Evolutionary conservation across 78 protist genomes (phyloP), one percentile per base, ranked within the genome.

Genomic region (Tieghemostelium lacteum): DNA sequence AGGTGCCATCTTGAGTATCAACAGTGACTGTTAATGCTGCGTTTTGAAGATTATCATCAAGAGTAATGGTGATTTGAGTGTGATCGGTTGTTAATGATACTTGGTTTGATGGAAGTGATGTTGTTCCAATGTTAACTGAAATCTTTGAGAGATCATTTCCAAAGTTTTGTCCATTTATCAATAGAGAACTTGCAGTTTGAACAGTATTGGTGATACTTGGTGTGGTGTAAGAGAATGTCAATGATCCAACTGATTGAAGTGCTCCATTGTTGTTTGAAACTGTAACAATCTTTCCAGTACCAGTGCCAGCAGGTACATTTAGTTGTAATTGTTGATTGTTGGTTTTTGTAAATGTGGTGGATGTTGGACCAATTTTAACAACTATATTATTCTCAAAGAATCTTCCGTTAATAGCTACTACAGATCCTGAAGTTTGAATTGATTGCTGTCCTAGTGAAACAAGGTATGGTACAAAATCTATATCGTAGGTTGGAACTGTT

Each of bases 341-440:
- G 52, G 6, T 6, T 45, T 45, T 14, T 45, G n/a, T 45, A 10
- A 10, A 14, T 45, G 52, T 10, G 10, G 10, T 45, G 10, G 52
- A 45, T 10, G n/a, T 45, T 45, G 52, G 10, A 45, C 52, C 52
- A 10, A 6, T 71, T 1, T 34, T 45, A 33, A 19, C 17, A 12
- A 55, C 50, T 29, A 7, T 22, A 7, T 34, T 36, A 57, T 45
- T 45, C 12, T 71, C 77, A 71, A 71, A 71, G 12, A 33, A 71
- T 28, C 77, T 28, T 33, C 77, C 77, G 0, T 22, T 50, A 2
- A 71, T 50, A 16, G 63, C 50, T 6, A 71, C n/a, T 5, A 24
- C 36, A 3, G n/a, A 16, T 28, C 31, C n/a, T 3, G 29, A 3
- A 1, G 77, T 71, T n/a, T 71, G 33, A 14, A 71, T 40, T 22